These are phyloP conservation scores for Amaranthus tricolor DNA, from an alignment of 179 eudicot species.

Conservation along the genomic window DNA sequence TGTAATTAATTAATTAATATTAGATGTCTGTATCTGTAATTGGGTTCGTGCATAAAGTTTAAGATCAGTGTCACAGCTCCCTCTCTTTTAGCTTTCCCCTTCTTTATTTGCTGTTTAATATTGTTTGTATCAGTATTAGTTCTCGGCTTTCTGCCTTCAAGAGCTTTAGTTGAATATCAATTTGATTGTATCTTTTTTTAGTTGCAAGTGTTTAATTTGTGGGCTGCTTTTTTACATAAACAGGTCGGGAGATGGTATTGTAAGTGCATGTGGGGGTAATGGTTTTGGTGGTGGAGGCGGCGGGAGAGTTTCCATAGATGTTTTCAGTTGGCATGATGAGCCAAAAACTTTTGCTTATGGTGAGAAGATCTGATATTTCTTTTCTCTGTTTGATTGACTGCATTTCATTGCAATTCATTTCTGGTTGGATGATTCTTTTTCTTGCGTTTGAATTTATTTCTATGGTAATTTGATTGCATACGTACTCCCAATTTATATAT, in stretches of 20 bases:
- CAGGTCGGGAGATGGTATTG: conserved; percentile 82
- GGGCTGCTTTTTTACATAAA: conserved; percentile 23
- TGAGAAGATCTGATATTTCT: conserved; percentile 32
- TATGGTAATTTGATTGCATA: conserved; percentile 3
- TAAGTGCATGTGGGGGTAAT: conserved; percentile 89
- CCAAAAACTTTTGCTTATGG: conserved; percentile 65
- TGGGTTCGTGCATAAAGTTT: background rate
- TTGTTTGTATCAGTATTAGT: background rate
- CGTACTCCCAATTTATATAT: background rate
- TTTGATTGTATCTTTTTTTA: background rate
- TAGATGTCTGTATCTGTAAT: no score
- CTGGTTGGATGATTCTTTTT: background rate
- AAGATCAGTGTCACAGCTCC: background rate
- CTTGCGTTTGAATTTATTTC: background rate
- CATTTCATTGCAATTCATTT: background rate
- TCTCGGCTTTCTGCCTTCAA: background rate
- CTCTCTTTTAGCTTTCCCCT: background rate
- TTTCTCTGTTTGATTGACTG: background rate
- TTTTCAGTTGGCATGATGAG: conserved; percentile 79
- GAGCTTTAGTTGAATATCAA: background rate
- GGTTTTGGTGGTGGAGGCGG: conserved; percentile 99
- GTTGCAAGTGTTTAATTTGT: background rate
- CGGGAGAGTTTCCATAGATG: conserved; percentile 84
- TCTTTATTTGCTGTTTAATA: no score
- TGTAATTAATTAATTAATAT: no score